Evolutionary conservation across 345 rosid genomes (phyloP).

Genomic region (Acer saccharum): DNA sequence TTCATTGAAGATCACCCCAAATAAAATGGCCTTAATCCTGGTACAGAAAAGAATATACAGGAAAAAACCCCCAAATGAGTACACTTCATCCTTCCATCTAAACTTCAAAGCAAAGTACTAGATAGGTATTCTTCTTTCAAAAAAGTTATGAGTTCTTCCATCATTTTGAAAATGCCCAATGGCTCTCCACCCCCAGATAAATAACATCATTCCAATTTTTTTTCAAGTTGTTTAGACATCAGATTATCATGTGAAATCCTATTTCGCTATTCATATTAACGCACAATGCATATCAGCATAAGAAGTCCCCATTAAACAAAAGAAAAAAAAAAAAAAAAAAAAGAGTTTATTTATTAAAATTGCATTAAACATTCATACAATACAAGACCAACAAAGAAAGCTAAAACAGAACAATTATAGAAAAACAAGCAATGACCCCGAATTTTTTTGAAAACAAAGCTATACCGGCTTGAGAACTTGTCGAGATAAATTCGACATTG

Average conservation of each 20-base stretch:
- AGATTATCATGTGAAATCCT: neutral
- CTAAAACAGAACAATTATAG: too few species aligned
- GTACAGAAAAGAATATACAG: neutral
- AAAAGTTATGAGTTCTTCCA: too few species aligned
- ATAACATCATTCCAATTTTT: too few species aligned
- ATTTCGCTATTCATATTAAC: neutral
- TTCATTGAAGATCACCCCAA: neutral
- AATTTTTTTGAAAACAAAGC: too few species aligned
- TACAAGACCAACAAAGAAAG: neutral
- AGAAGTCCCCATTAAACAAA: neutral
- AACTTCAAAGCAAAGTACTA: too few species aligned
- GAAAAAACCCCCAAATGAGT: neutral
- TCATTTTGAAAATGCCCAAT: too few species aligned
- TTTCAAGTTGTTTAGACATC: neutral
- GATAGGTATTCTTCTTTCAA: too few species aligned
- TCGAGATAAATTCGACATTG: constrained; percentile 76
- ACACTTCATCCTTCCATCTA: neutral
- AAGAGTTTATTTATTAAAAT: too few species aligned
- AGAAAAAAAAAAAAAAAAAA: neutral
- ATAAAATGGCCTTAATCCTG: neutral
- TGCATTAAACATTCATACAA: neutral
- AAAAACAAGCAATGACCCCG: too few species aligned
- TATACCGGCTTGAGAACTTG: constrained; percentile 84
- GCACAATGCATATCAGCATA: neutral
- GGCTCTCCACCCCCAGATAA: neutral